phyloP scores from a whole-genome alignment of 2,329 filamentous ascomycete species.

The Curvularia eragrostidis region DNA sequence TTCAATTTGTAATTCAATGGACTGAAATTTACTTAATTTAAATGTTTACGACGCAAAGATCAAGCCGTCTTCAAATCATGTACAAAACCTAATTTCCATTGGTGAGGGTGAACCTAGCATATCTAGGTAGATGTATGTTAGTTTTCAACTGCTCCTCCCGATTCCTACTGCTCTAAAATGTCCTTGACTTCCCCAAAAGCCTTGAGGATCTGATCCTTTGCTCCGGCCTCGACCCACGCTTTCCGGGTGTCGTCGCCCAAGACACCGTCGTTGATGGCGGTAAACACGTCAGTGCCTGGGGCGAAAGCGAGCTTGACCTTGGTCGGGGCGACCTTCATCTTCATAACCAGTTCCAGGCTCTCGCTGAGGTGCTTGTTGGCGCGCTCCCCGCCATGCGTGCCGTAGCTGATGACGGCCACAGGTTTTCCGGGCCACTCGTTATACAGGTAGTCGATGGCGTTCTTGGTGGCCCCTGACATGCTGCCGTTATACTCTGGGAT shows the following conservation, averaged over 20 bases:
- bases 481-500: conserved; percentile 66
- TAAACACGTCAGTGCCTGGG: conserved; percentile 7
- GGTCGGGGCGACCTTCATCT: conserved; percentile 16
- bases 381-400: conserved; percentile 52
- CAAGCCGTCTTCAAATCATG: not conserved
- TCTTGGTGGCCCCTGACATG: conserved; percentile 63
- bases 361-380: conserved; percentile 13
- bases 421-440: conserved; percentile 66
- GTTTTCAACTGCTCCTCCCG: not conserved
- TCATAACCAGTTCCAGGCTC: conserved; percentile 15
- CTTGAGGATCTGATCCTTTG: conserved; percentile 14
- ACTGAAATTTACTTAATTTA: not conserved
- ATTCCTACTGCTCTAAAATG: conserved; percentile 11
- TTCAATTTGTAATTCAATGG: not conserved
- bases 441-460: conserved; percentile 67
- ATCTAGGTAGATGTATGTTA: conserved; percentile 7
- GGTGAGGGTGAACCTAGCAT: conserved; percentile 2
- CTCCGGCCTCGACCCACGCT: conserved; percentile 11
- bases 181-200: conserved; percentile 13
- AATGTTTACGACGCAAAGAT: not conserved
- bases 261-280: conserved; percentile 11
- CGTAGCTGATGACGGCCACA: conserved; percentile 62
- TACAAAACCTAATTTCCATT: conserved; percentile 1
- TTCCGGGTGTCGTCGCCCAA: conserved; percentile 12
- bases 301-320: conserved; percentile 15